A percentile compares a stretch with the other conserved stretches of the same genome.
These are phyloP conservation scores for Botryotinia convoluta DNA, from an alignment of 2,329 filamentous ascomycete species.

Conservation along the genomic window DNA sequence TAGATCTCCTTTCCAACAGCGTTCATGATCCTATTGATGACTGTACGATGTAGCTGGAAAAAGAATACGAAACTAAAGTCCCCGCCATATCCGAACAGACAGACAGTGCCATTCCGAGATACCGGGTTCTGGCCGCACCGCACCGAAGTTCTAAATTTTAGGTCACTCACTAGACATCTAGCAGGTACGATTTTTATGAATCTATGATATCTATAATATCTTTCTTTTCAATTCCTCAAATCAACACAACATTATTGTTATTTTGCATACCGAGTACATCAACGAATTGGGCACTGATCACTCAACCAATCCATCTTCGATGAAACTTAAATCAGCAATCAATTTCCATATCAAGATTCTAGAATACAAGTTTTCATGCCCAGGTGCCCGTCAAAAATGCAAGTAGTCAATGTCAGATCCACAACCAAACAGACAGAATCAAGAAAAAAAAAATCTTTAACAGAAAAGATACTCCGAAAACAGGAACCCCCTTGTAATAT, in stretches of 20 bases:
- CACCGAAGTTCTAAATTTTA: not conserved
- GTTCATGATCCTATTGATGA: not conserved
- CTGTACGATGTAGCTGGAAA: not conserved
- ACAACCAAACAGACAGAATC: not conserved
- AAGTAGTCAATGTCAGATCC: not conserved
- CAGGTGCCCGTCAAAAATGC: slow-evolving; percentile 4
- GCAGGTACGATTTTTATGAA: not conserved
- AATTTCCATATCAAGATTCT: slow-evolving; percentile 5
- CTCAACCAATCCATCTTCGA: not conserved
- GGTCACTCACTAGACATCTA: not conserved
- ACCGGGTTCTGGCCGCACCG: not conserved
- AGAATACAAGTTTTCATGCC: slow-evolving; percentile 10
- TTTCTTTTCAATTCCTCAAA: not conserved
- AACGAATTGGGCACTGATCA: not conserved
- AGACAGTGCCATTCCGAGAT: not conserved
- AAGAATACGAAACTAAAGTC: not conserved
- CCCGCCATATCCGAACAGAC: slow-evolving; percentile 1
- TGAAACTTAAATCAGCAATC: not conserved
- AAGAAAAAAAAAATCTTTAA: not conserved
- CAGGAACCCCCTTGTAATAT: not conserved
- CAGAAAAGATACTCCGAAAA: not conserved
- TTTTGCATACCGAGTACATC: not conserved
- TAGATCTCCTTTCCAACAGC: not conserved
- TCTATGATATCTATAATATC: not conserved
- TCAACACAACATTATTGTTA: not conserved